phyloP scores from a whole-genome alignment of 148 eudicot species.

The Mesembryanthemum crystallinum region DNA sequence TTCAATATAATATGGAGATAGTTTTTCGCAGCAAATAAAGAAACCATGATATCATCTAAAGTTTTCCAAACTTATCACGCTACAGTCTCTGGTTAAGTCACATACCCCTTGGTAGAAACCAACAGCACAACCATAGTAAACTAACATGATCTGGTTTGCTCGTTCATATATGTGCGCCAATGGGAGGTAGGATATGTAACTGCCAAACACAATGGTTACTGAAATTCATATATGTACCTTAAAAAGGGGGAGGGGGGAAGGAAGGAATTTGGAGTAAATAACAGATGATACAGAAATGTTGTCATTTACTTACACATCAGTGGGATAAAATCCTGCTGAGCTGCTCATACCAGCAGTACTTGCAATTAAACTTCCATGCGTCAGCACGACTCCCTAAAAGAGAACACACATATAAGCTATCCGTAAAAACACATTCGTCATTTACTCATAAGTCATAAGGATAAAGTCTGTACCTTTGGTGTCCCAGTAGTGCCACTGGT shows the following conservation, averaged over 20 bases:
- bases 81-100: constrained; percentile 10
- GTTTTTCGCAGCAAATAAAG: not conserved
- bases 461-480: constrained; percentile 63
- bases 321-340: constrained; percentile 42
- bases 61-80: not conserved
- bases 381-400: constrained; percentile 73
- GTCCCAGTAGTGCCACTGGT: constrained; percentile 98
- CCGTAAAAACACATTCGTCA: not conserved
- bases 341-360: constrained; percentile 63
- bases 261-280: not conserved
- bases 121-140: constrained; percentile 71
- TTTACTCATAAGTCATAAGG: not conserved
- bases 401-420: constrained; percentile 10
- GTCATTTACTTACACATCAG: constrained; percentile 64
- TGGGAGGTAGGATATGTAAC: constrained; percentile 94
- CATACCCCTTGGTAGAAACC: constrained; percentile 99
- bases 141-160: constrained; percentile 64
- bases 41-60: constrained; percentile 3
- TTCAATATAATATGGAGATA: constrained; percentile 1
- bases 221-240: not conserved
- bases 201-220: constrained; percentile 30
- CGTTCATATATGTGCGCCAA: constrained; percentile 97
- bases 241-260: not conserved
- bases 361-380: constrained; percentile 82
- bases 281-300: not conserved